A percentile compares a stretch with the other conserved stretches of the same genome.
Evolutionary conservation across 768 basidiomycete genomes (phyloP).

Genomic region (Pholiota conissans): DNA sequence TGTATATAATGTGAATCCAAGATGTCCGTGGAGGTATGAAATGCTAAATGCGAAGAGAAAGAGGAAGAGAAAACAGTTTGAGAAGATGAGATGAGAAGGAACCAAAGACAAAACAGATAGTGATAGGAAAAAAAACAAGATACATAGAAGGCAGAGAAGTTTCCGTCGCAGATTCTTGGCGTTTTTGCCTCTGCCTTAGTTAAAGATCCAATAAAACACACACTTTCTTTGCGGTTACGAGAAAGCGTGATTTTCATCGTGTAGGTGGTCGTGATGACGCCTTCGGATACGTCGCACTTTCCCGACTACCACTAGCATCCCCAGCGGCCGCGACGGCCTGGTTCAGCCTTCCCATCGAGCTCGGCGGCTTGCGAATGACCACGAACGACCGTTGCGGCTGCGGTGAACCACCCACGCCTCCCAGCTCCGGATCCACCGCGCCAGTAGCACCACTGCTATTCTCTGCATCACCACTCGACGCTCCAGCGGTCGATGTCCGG

Average conservation of each 20-base stretch:
- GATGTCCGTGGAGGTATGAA: background rate
- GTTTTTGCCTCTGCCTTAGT: no score
- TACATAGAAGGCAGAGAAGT: background rate
- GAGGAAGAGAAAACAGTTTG: background rate
- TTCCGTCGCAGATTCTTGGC: no score
- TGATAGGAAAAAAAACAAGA: slow-evolving; percentile 9
- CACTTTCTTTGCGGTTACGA: background rate
- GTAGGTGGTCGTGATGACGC: slow-evolving; percentile 31
- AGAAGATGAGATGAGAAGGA: background rate
- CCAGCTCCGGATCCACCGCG: slow-evolving; percentile 35
- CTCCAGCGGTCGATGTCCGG: slow-evolving; percentile 27
- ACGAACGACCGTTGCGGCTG: slow-evolving; percentile 61
- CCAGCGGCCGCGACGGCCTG: slow-evolving; percentile 18
- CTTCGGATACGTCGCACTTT: slow-evolving; percentile 9
- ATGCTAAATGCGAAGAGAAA: slow-evolving; percentile 5
- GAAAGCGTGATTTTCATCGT: slow-evolving; percentile 17
- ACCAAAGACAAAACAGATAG: background rate
- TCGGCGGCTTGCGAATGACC: slow-evolving; percentile 62
- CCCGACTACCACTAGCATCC: background rate
- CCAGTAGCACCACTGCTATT: slow-evolving; percentile 11
- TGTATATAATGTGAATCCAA: slow-evolving; percentile 1
- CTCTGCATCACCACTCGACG: slow-evolving; percentile 4
- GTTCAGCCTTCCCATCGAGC: slow-evolving; percentile 33
- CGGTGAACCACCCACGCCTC: slow-evolving; percentile 29
- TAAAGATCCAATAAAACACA: slow-evolving; percentile 10